Evolutionary conservation across 179 eudicot species (phyloP).

Genomic region (Drosera spatulata): DNA sequence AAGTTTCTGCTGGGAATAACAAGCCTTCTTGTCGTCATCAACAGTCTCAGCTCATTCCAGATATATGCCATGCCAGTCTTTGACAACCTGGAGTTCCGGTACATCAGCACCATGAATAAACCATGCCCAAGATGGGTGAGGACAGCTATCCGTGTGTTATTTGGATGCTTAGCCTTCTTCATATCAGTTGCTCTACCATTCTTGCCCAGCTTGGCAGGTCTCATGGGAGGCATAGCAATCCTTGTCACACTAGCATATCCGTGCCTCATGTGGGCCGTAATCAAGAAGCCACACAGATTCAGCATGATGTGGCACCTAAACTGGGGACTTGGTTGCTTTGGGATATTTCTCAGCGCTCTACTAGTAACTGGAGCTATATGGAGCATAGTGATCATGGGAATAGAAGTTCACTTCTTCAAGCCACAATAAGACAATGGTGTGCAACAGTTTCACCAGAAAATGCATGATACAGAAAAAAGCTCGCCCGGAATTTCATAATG

Average conservation of each 20-base stretch:
- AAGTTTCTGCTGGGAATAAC: conserved; percentile 32
- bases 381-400: conserved; percentile 45
- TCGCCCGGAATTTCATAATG: too few relatives aligned
- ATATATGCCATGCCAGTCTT: conserved; percentile 27
- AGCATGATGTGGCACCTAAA: conserved; percentile 58
- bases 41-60: conserved; percentile 24
- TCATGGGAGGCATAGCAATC: conserved; percentile 22
- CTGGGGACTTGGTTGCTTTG: conserved; percentile 59
- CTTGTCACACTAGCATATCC: conserved; percentile 30
- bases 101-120: conserved; percentile 8
- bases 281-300: conserved; percentile 18
- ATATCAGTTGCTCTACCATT: conserved; percentile 25
- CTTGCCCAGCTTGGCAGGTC: conserved; percentile 15
- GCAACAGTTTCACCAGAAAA: too few relatives aligned
- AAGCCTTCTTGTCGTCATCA: conserved; percentile 46
- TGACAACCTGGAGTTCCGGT: conserved; percentile 21
- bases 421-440: conserved; percentile 19
- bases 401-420: conserved; percentile 56
- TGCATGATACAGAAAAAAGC: too few relatives aligned
- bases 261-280: conserved; percentile 26
- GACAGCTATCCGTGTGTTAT: conserved; percentile 9
- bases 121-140: conserved; percentile 23
- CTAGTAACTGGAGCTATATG: conserved; percentile 61
- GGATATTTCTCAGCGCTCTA: conserved; percentile 47
- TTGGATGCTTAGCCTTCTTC: conserved; percentile 13